A percentile compares a stretch with the other conserved stretches of the same genome.
These are phyloP conservation scores for Sphaerostilbella broomeana DNA, from an alignment of 2,329 filamentous ascomycete genomes.

Conservation along the genomic window DNA sequence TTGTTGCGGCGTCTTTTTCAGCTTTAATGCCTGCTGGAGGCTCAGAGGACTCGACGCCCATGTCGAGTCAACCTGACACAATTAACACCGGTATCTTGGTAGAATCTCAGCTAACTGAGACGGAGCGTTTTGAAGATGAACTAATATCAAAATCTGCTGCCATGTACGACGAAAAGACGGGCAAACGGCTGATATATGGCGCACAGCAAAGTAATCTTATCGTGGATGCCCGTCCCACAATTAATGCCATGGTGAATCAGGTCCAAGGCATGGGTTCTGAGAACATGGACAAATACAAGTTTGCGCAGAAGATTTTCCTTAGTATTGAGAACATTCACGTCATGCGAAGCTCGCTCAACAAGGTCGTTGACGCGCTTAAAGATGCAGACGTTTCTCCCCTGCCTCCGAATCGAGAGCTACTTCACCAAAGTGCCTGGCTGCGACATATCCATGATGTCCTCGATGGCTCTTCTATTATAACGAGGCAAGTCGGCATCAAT, in stretches of 20 bases:
- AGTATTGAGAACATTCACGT: conserved; percentile 98
- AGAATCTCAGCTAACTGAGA: conserved; percentile 50
- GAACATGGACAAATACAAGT: conserved; percentile 96
- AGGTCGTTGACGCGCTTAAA: conserved; percentile 82
- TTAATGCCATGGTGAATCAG: conserved; percentile 94
- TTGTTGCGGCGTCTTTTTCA: conserved; percentile 84
- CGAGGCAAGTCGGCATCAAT: conserved; percentile 79
- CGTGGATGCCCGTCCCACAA: conserved; percentile 86
- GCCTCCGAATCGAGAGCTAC: conserved; percentile 71
- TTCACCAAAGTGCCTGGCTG: conserved; percentile 83
- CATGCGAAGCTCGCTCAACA: conserved; percentile 86
- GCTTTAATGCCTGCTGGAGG: conserved; percentile 25
- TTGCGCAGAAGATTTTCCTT: conserved; percentile 83
- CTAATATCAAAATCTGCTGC: conserved; percentile 40
- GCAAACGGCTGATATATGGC: conserved; percentile 68
- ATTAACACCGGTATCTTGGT: conserved; percentile 25
- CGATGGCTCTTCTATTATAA: conserved; percentile 77
- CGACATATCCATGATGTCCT: conserved; percentile 81
- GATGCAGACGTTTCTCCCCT: conserved; percentile 83
- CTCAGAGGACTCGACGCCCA: conserved; percentile 29
- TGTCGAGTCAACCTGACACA: conserved; percentile 46
- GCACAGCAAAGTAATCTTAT: conserved; percentile 92
- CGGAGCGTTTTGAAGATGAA: conserved; percentile 63
- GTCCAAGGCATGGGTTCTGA: conserved; percentile 89
- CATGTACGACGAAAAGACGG: conserved; percentile 52